These are phyloP conservation scores for Phytophthora capsici DNA, from an alignment of 352 stramenopile genomes.

Conservation along the genomic window DNA sequence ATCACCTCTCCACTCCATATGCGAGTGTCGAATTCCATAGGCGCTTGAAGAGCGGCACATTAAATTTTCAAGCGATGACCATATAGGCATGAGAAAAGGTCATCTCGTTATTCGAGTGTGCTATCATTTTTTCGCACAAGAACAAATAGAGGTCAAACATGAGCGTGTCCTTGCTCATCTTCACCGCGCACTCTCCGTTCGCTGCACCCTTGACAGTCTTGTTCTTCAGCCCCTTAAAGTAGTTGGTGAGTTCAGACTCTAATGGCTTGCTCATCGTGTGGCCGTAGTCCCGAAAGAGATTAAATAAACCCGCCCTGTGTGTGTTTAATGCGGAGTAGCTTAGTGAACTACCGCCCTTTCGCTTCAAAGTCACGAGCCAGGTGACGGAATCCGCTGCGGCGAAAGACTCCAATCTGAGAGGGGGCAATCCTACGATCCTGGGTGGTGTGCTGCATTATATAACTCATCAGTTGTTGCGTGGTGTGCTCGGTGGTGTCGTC, in stretches of 20 bases:
- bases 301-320: background rate
- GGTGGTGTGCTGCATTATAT: too few relatives aligned
- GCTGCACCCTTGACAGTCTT: background rate
- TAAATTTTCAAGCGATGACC: background rate
- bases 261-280: background rate
- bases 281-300: background rate
- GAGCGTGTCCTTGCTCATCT: background rate
- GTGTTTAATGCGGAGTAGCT: background rate
- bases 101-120: background rate
- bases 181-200: background rate
- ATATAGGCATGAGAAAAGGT: background rate
- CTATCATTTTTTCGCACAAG: background rate
- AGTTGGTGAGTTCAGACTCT: background rate
- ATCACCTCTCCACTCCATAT: conserved; percentile 35
- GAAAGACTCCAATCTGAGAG: background rate
- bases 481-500: too few relatives aligned
- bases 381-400: background rate
- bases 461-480: too few relatives aligned
- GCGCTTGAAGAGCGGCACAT: conserved; percentile 18
- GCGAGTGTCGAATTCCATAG: background rate
- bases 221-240: background rate
- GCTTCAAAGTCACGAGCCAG: background rate
- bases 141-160: background rate
- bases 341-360: background rate
- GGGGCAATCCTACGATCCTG: too few relatives aligned